These are phyloP conservation scores for Boletus tylopilopsis DNA, from an alignment of 768 basidiomycete species.

Conservation along the genomic window DNA sequence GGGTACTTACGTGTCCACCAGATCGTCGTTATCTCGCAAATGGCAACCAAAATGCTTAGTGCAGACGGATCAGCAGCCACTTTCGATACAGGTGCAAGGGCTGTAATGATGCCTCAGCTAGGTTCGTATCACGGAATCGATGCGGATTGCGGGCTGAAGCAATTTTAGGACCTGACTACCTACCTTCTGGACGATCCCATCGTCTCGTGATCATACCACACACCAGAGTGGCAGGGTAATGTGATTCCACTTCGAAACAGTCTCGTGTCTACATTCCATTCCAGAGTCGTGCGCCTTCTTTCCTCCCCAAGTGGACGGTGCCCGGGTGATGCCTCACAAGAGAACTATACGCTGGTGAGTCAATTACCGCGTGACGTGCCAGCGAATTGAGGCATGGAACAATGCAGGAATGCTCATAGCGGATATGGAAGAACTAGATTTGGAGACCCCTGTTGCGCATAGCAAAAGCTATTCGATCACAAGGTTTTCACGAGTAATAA, in stretches of 20 bases:
- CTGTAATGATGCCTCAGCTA: conserved; percentile 63
- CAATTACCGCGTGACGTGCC: conserved; percentile 21
- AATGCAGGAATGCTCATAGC: conserved; percentile 17
- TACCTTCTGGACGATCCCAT: conserved; percentile 42
- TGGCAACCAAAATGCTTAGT: conserved; percentile 64
- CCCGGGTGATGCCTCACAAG: conserved; percentile 12
- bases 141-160: conserved; percentile 4
- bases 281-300: conserved; percentile 39
- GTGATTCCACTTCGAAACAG: conserved; percentile 17
- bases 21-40: conserved; percentile 62
- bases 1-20: conserved; percentile 19
- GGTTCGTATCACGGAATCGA: conserved; percentile 36
- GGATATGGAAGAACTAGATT: conserved; percentile 23
- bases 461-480: conserved; percentile 17
- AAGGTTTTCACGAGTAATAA: conserved; percentile 25
- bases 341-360: conserved; percentile 23
- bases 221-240: conserved; percentile 39
- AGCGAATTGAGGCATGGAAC: conserved; percentile 8
- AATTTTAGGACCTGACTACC: conserved; percentile 33
- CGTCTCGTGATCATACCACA: conserved; percentile 42
- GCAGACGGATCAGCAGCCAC: conserved; percentile 61
- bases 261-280: conserved; percentile 14
- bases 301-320: conserved; percentile 31
- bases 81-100: conserved; percentile 61
- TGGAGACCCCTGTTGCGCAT: conserved; percentile 3